These are phyloP conservation scores for Euphorbia neoarborescens DNA, from an alignment of 441 rosid species.

Conservation along the genomic window DNA sequence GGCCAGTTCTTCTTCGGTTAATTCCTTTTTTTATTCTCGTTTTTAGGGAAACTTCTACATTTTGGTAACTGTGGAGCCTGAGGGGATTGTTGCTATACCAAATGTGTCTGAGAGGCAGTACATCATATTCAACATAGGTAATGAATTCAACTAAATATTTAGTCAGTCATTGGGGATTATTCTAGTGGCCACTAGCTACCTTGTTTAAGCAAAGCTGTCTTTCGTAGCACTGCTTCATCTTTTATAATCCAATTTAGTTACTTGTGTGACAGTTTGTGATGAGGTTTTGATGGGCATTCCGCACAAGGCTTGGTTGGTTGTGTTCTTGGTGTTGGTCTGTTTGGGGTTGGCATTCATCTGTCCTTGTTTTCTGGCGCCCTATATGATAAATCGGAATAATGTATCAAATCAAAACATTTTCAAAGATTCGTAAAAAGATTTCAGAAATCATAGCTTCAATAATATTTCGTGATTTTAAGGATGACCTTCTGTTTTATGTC, in stretches of 20 bases:
- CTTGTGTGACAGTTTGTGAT: constrained; percentile 59
- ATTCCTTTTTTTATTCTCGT: background rate
- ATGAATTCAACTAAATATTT: constrained; percentile 4
- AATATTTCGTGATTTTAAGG: background rate
- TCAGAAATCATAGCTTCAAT: background rate
- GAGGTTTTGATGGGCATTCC: constrained; percentile 69
- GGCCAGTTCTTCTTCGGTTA: constrained; percentile 5
- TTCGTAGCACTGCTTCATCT: too few species aligned
- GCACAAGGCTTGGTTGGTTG: constrained; percentile 65
- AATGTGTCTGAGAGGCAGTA: constrained; percentile 43
- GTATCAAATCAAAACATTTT: constrained; percentile 18
- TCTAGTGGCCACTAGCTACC: background rate
- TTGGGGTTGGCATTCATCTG: constrained; percentile 45
- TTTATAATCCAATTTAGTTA: constrained; percentile 4
- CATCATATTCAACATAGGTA: constrained; percentile 76
- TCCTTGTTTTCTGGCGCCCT: constrained; percentile 53
- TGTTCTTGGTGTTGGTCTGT: constrained; percentile 50
- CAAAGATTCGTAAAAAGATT: constrained; percentile 33
- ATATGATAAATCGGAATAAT: constrained; percentile 32
- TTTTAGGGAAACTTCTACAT: constrained; percentile 45
- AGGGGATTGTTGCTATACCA: constrained; percentile 71
- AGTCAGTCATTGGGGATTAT: background rate
- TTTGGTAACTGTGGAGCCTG: constrained; percentile 68
- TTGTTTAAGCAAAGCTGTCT: constrained; percentile 3
- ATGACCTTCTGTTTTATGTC: too few species aligned